A percentile compares a stretch with the other conserved stretches of the same genome.
phyloP scores from a whole-genome alignment of 1,139 yeast species.

The Pichiaceae sp. region DNA sequence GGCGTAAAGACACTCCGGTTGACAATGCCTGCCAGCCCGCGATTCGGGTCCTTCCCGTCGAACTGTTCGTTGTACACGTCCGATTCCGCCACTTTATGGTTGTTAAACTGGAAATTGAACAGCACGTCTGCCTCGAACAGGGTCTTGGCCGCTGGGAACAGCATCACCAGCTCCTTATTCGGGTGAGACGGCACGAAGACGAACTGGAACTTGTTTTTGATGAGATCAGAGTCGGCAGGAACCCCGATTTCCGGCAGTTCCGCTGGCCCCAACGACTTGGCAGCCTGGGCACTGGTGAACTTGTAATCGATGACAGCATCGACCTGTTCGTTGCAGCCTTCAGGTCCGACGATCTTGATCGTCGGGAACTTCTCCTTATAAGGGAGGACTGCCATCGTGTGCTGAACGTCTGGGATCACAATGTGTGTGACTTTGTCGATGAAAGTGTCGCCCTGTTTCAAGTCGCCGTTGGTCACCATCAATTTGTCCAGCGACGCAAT shows the following conservation, averaged over 20 bases:
- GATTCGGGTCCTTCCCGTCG: constrained; percentile 34
- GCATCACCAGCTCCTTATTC: constrained; percentile 49
- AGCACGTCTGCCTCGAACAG: constrained; percentile 50
- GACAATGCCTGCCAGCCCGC: constrained; percentile 28
- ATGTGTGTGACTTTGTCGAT: constrained; percentile 32
- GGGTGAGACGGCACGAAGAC: constrained; percentile 45
- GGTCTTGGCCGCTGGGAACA: constrained; percentile 36
- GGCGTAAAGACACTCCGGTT: constrained; percentile 23
- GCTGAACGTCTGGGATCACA: constrained; percentile 46
- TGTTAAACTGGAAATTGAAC: constrained; percentile 36
- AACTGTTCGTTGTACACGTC: constrained; percentile 32
- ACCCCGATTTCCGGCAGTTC: constrained; percentile 14
- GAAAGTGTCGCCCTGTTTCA: constrained; percentile 27
- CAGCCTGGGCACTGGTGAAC: constrained; percentile 24
- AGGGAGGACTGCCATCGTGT: constrained; percentile 46
- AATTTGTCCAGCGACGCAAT: constrained; percentile 28
- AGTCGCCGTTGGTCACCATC: constrained; percentile 14
- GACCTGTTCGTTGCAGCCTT: constrained; percentile 27
- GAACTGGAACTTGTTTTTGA: constrained; percentile 37
- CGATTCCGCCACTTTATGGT: constrained; percentile 24
- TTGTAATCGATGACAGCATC: constrained; percentile 29
- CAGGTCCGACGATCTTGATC: constrained; percentile 43
- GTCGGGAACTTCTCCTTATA: constrained; percentile 42
- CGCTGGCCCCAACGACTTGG: constrained; percentile 19
- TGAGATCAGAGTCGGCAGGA: constrained; percentile 12